Percentiles rank a stretch among this genome's conserved stretches.
These are phyloP conservation scores for Mortierella sp. DNA, from an alignment of 371 early-diverging fungal species.

Conservation along the genomic window DNA sequence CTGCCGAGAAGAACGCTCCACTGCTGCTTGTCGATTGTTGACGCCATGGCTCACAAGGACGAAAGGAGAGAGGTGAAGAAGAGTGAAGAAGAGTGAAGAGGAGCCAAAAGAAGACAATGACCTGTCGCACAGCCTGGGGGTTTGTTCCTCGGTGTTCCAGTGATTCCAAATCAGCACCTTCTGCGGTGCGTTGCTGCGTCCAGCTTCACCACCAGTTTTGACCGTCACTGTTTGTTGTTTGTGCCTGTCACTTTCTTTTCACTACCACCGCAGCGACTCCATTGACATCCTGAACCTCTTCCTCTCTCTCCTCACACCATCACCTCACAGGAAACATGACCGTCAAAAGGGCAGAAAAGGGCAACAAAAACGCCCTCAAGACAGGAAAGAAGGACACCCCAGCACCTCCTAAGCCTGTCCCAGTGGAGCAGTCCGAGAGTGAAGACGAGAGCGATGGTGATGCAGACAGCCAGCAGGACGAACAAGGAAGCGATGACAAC, in stretches of 20 bases:
- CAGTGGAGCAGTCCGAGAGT: constrained; percentile 7
- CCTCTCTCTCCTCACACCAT: not conserved
- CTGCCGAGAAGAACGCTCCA: constrained; percentile 43
- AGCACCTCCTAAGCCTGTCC: constrained; percentile 7
- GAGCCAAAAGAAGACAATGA: constrained; percentile 6
- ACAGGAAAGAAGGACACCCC: constrained; percentile 21
- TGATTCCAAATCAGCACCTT: not conserved
- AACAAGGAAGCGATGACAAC: constrained; percentile 8
- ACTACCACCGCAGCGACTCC: no score
- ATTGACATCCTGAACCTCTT: no score
- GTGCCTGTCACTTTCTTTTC: no score
- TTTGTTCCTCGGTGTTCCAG: no score
- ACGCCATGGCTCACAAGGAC: constrained; percentile 12
- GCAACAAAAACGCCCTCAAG: constrained; percentile 10
- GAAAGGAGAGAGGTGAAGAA: no score
- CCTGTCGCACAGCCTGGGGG: no score
- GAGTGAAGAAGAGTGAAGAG: constrained; percentile 1
- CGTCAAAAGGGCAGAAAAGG: constrained; percentile 25
- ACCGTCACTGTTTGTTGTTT: no score
- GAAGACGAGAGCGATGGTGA: constrained; percentile 9
- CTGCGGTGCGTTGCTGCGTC: no score
- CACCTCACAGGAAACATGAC: constrained; percentile 10
- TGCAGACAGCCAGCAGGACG: not conserved
- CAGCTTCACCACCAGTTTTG: no score
- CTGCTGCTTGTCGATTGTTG: constrained; percentile 31